Evolutionary conservation across 1,139 yeast species (phyloP).

Genomic region (Diutina catenulata): DNA sequence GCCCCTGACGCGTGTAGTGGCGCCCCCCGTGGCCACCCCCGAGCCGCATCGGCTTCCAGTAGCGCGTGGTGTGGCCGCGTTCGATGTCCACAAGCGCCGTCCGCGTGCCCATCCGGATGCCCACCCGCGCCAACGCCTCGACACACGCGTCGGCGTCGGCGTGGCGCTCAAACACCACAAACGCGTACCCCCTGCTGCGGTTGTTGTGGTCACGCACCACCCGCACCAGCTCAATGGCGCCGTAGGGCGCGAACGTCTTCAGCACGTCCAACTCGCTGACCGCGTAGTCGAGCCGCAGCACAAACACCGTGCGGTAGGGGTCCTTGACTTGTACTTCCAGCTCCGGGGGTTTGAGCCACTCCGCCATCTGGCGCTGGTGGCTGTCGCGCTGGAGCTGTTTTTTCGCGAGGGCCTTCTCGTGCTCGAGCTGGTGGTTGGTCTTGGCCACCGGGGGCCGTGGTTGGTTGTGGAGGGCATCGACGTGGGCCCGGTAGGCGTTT

Average conservation of each 20-base stretch:
- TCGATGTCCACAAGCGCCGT: slow-evolving; percentile 70
- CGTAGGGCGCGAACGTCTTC: slow-evolving; percentile 50
- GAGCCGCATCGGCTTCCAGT: slow-evolving; percentile 66
- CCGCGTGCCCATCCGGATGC: slow-evolving; percentile 19
- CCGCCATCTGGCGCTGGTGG: slow-evolving; percentile 23
- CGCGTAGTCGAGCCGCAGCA: slow-evolving; percentile 57
- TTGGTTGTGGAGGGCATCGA: background rate
- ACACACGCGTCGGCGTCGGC: slow-evolving; percentile 47
- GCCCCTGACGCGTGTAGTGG: slow-evolving; percentile 9
- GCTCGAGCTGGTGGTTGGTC: slow-evolving; percentile 13
- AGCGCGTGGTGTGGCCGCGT: slow-evolving; percentile 62
- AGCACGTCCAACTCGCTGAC: slow-evolving; percentile 63
- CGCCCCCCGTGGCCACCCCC: slow-evolving; percentile 51
- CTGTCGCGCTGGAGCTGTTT: slow-evolving; percentile 14
- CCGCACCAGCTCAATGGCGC: slow-evolving; percentile 57
- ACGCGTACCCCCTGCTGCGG: slow-evolving; percentile 74
- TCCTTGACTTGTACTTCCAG: slow-evolving; percentile 41
- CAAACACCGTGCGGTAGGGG: slow-evolving; percentile 69
- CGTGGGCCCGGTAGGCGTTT: slow-evolving; percentile 17
- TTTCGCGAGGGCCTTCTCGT: slow-evolving; percentile 13
- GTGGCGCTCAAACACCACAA: slow-evolving; percentile 57
- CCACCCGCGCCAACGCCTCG: slow-evolving; percentile 45
- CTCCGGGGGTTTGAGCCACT: slow-evolving; percentile 43
- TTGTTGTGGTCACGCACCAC: slow-evolving; percentile 50
- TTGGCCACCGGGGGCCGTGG: slow-evolving; percentile 10